These are phyloP conservation scores for Chaetomium sp. DNA, from an alignment of 2,329 filamentous ascomycete species.

Conservation along the genomic window DNA sequence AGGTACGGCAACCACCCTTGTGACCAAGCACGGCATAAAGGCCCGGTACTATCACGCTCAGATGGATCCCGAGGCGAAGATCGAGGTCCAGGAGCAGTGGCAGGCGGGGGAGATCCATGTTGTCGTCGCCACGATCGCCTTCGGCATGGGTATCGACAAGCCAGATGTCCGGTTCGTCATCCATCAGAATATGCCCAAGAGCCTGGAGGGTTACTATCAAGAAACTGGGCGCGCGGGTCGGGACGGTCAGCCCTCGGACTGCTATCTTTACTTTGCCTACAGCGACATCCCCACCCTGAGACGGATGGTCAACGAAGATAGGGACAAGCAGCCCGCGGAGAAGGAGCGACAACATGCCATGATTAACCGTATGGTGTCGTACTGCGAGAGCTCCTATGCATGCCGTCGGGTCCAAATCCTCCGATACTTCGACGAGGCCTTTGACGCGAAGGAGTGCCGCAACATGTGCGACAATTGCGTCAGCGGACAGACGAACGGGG, in stretches of 20 bases:
- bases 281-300: conserved; percentile 72
- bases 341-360: conserved; percentile 83
- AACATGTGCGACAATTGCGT: conserved; percentile 87
- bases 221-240: conserved; percentile 94
- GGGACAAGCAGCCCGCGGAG: conserved; percentile 69
- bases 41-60: conserved; percentile 86
- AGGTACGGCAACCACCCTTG: conserved; percentile 70
- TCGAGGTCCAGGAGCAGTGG: conserved; percentile 75
- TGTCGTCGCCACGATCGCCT: conserved; percentile 96
- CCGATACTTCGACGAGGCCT: conserved; percentile 90
- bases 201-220: conserved; percentile 96
- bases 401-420: conserved; percentile 88
- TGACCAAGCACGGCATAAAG: conserved; percentile 62
- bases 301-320: conserved; percentile 80
- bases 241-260: conserved; percentile 84
- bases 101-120: conserved; percentile 79
- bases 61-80: conserved; percentile 69
- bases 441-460: conserved; percentile 70
- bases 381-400: conserved; percentile 85
- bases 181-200: conserved; percentile 90
- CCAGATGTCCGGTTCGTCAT: conserved; percentile 95
- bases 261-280: conserved; percentile 87
- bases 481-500: conserved; percentile 55
- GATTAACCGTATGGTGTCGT: conserved; percentile 81
- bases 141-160: conserved; percentile 99